Evolutionary conservation across 1,139 yeast genomes (phyloP).

Genomic region (Magnusiomyces sp.): DNA sequence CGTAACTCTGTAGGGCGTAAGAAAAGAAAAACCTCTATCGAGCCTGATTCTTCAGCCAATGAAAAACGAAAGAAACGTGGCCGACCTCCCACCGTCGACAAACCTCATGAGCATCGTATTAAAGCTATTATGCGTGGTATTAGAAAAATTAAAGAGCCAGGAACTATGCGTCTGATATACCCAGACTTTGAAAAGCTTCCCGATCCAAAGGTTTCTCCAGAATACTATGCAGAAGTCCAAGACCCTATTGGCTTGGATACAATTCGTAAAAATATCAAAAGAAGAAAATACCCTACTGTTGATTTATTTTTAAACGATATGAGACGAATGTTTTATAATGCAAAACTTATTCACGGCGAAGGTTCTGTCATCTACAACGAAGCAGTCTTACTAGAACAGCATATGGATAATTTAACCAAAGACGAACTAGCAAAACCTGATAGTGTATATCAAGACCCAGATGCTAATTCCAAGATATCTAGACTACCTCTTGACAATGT

Average conservation of each 20-base stretch:
- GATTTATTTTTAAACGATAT: conserved; percentile 72
- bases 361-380: conserved; percentile 51
- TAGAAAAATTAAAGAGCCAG: conserved; percentile 58
- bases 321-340: conserved; percentile 65
- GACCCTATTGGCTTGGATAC: conserved; percentile 77
- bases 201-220: conserved; percentile 54
- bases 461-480: conserved; percentile 41
- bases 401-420: conserved; percentile 52
- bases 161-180: conserved; percentile 43
- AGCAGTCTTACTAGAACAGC: conserved; percentile 51
- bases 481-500: conserved; percentile 73
- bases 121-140: conserved; percentile 76
- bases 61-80: conserved; percentile 75
- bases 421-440: conserved; percentile 77
- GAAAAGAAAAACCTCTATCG: conserved; percentile 17
- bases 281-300: conserved; percentile 70
- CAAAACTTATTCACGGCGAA: conserved; percentile 57
- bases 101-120: conserved; percentile 87
- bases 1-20: conserved; percentile 20
- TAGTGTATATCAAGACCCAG: conserved; percentile 62
- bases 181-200: conserved; percentile 75
- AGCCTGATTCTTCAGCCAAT: conserved; percentile 19
- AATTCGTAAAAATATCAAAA: conserved; percentile 75
- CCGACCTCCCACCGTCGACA: conserved; percentile 91
- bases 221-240: conserved; percentile 54